A percentile compares a stretch with the other conserved stretches of the same genome.
Conservation (phyloP, 129 eudicot genomes). For the Chrysanthemum seticuspe region DNA sequence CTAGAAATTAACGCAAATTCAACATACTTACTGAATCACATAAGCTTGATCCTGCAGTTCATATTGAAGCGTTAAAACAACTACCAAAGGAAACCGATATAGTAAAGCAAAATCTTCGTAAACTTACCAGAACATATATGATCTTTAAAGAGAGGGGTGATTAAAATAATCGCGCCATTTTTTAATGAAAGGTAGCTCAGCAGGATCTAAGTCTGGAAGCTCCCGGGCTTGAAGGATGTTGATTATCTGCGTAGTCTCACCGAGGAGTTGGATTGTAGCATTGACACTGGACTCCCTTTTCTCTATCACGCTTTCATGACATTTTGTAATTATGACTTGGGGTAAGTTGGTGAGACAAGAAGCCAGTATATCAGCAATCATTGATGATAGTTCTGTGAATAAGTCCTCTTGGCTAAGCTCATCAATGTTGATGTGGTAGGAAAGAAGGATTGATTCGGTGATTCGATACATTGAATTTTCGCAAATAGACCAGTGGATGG, state of each 20-base stretch:
- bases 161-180: not conserved
- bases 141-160: not conserved
- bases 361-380: constrained; percentile 36
- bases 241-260: constrained; percentile 38
- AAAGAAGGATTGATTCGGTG: constrained; percentile 18
- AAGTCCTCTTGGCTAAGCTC: constrained; percentile 11
- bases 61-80: no score
- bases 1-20: no score
- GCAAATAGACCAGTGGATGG: constrained; percentile 10
- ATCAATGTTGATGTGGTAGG: not conserved
- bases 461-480: constrained; percentile 44
- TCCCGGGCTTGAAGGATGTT: constrained; percentile 14
- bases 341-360: constrained; percentile 40
- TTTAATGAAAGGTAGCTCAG: not conserved
- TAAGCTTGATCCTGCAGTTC: no score
- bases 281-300: constrained; percentile 30
- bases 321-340: constrained; percentile 31
- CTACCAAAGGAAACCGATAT: no score
- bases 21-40: no score
- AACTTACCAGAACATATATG: not conserved
- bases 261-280: constrained; percentile 29
- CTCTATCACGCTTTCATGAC: constrained; percentile 21
- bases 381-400: constrained; percentile 19
- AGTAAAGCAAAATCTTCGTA: no score
- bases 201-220: not conserved